phyloP scores from a whole-genome alignment of 768 basidiomycete genomes.

The Saitozyma podzolica region DNA sequence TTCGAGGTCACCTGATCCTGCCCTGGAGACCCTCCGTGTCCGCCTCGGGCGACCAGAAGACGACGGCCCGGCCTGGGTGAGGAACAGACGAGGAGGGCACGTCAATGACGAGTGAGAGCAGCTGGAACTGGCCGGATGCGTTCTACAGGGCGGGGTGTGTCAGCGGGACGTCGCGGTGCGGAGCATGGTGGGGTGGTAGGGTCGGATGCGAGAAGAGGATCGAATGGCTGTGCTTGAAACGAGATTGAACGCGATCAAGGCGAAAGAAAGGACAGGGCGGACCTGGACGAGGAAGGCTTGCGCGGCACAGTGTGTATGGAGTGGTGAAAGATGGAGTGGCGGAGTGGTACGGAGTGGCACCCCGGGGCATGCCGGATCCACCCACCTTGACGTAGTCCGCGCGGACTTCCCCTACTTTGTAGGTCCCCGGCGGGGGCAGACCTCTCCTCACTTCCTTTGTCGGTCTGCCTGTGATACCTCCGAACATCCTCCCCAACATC shows the following conservation, averaged over 20 bases:
- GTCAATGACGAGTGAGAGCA: constrained; percentile 49
- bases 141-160: constrained; percentile 21
- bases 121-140: constrained; percentile 40
- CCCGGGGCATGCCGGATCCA: not conserved
- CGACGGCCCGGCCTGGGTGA: constrained; percentile 42
- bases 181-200: no score
- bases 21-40: constrained; percentile 43
- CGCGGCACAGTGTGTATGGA: no score
- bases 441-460: constrained; percentile 17
- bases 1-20: constrained; percentile 12
- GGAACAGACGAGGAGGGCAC: constrained; percentile 40
- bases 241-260: no score
- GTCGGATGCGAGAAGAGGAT: no score
- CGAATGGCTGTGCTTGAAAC: no score
- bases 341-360: not conserved
- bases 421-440: constrained; percentile 49
- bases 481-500: constrained; percentile 26
- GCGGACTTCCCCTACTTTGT: constrained; percentile 47
- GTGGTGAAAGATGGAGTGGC: not conserved
- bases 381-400: constrained; percentile 52
- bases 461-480: constrained; percentile 21
- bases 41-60: constrained; percentile 47
- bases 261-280: no score
- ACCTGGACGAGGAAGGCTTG: no score
- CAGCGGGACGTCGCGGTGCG: no score